Base-by-base conservation (phyloP, 768 basidiomycete species). In the Thelephora aurantiotincta region DNA sequence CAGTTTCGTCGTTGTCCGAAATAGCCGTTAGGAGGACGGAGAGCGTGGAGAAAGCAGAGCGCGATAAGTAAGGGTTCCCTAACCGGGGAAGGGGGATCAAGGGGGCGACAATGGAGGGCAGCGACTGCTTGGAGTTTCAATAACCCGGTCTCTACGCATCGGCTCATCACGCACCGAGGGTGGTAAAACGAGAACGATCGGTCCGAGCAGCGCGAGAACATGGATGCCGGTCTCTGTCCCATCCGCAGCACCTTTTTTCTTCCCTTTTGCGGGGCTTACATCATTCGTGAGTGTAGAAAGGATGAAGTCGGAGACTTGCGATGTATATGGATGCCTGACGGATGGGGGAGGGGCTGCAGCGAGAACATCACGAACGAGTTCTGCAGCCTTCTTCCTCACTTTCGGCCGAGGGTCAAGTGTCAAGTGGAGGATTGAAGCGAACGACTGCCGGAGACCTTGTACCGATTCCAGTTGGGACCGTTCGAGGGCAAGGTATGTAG, bases 321-420 rank as follows among this genome's bases (percentile, higher is more conserved):
- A 75, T 0, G 88, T 73, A 60, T 96, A 99, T 0, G 96, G 93
- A 66, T 99, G 96, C 19, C 72, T 63, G 5, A 76, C 56, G 34
- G 84, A 69, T 0, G 94, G 94, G 3, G 79, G 69, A 2, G 89
- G 86, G 7, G 92, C 90, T 20, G 70, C 70, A 13, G 73, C 69
- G 33, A 99, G 68, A 3, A 91, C 71, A 54, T 87, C 83, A 55
- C 73, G 75, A 30, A 99, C 74, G 16, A 85, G 75, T 57, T 97
- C 93, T 42, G 82, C 81, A 19, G 93, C 92, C 58, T 82, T 79
- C 63, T 77, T 92, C 48, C 96, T 79, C 46, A 99, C 91, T 68
- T 98, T 97, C 16, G 96, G 96, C 45, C 96, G 70, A 3, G 81
- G 74, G 65, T 99, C 96, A 38, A 90, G 70, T 54, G 78, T 81